These are phyloP conservation scores for Cladosporium sp. DNA, from an alignment of 2,329 filamentous ascomycete species.

Conservation along the genomic window DNA sequence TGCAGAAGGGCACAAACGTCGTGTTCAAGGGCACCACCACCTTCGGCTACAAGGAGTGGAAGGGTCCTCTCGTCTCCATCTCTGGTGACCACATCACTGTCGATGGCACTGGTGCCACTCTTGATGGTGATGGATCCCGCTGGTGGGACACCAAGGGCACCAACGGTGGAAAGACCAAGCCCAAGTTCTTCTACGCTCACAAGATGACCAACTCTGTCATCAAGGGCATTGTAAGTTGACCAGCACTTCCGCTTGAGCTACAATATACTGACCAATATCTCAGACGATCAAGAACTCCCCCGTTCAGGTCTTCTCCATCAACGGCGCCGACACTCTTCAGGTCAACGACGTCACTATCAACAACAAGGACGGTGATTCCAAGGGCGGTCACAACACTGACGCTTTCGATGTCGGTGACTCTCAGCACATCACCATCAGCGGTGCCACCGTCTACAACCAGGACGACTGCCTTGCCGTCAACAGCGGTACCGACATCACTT, in stretches of 20 bases:
- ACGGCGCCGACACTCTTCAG: slow-evolving; percentile 41
- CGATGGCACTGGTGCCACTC: slow-evolving; percentile 49
- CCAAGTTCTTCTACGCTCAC: slow-evolving; percentile 60
- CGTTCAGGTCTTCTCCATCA: slow-evolving; percentile 50
- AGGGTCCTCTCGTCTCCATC: slow-evolving; percentile 59
- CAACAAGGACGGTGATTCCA: slow-evolving; percentile 50
- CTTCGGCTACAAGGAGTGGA: slow-evolving; percentile 64
- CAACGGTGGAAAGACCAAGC: slow-evolving; percentile 60
- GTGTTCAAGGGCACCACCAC: slow-evolving; percentile 64
- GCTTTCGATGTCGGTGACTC: slow-evolving; percentile 27
- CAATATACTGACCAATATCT: neutral
- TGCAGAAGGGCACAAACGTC: slow-evolving; percentile 41
- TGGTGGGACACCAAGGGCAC: slow-evolving; percentile 61
- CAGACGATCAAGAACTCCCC: slow-evolving; percentile 49
- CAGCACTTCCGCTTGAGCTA: no score
- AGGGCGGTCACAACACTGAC: slow-evolving; percentile 29
- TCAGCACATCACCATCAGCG: slow-evolving; percentile 22
- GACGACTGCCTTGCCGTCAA: slow-evolving; percentile 31
- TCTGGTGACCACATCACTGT: slow-evolving; percentile 55
- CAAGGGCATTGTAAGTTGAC: slow-evolving; percentile 29
- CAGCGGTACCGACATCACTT: slow-evolving; percentile 38
- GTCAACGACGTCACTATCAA: slow-evolving; percentile 53
- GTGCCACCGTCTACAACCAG: slow-evolving; percentile 27
- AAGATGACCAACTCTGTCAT: slow-evolving; percentile 49
- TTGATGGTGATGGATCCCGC: slow-evolving; percentile 53